Percentiles rank a stretch among this genome's conserved stretches.
Evolutionary conservation across 495 filamentous ascomycete genomes (phyloP).

Genomic region (Bryoglossum gracile): DNA sequence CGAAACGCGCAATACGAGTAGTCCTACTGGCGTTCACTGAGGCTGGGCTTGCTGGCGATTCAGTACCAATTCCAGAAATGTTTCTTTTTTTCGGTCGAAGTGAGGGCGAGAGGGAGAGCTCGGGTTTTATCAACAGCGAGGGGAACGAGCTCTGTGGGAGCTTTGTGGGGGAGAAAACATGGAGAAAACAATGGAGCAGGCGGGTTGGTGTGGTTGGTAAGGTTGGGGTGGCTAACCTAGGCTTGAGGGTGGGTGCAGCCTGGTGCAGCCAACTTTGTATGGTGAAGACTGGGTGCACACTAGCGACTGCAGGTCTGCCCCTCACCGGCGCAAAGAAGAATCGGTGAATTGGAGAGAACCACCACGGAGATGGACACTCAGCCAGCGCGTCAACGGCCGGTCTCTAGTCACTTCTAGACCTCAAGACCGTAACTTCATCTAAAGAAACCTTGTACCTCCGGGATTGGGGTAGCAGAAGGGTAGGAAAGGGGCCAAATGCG

Average conservation of each 20-base stretch:
- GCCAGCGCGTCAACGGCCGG: too few relatives aligned
- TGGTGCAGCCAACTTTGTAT: too few relatives aligned
- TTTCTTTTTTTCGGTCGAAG: constrained; percentile 17
- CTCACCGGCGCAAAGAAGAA: too few relatives aligned
- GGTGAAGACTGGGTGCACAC: too few relatives aligned
- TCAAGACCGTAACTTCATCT: too few relatives aligned
- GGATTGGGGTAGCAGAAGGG: not conserved
- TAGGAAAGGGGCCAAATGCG: not conserved
- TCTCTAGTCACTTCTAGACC: too few relatives aligned
- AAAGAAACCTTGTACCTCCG: too few relatives aligned
- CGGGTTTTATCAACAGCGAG: constrained; percentile 19
- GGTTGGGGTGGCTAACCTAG: too few relatives aligned
- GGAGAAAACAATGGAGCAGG: not conserved
- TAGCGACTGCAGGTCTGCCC: too few relatives aligned
- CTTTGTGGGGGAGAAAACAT: constrained; percentile 5
- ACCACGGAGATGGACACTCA: too few relatives aligned
- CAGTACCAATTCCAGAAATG: not conserved
- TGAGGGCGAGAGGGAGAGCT: constrained; percentile 15
- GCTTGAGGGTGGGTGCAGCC: too few relatives aligned
- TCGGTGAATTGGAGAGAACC: not conserved
- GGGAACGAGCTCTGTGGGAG: not conserved
- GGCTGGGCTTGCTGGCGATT: not conserved
- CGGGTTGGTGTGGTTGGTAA: not conserved
- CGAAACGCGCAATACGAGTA: not conserved
- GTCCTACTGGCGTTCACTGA: too few relatives aligned